These are phyloP conservation scores for Trametes cinnabarina DNA, from an alignment of 768 basidiomycete genomes.

Conservation along the genomic window DNA sequence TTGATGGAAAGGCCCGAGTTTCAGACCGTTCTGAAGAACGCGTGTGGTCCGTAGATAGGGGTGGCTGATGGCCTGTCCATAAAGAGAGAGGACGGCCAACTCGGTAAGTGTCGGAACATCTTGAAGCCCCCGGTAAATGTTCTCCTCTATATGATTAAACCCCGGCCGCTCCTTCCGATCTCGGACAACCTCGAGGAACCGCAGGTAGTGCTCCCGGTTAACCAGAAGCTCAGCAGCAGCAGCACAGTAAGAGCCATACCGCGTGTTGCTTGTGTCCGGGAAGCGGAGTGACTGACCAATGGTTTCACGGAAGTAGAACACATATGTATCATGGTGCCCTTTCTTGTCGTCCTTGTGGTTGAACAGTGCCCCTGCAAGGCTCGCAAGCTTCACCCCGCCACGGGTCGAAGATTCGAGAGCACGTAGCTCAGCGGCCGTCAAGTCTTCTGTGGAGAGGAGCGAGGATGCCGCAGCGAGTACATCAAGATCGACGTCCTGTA, in stretches of 20 bases:
- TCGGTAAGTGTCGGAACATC: constrained; percentile 19
- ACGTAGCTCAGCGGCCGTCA: background rate
- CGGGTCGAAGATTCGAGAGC: background rate
- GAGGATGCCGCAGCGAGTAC: background rate
- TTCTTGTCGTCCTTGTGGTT: constrained; percentile 37
- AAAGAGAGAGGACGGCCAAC: constrained; percentile 16
- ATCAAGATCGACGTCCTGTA: background rate
- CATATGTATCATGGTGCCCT: constrained; percentile 33
- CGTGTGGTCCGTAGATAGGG: constrained; percentile 9
- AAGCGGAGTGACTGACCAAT: constrained; percentile 26
- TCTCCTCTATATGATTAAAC: constrained; percentile 36
- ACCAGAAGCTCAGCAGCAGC: constrained; percentile 30
- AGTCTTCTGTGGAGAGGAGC: background rate
- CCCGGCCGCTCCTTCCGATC: too few species aligned
- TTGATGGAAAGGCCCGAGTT: background rate
- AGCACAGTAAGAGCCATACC: constrained; percentile 33
- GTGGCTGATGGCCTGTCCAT: constrained; percentile 5
- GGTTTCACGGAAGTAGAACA: constrained; percentile 22
- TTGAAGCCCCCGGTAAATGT: constrained; percentile 15
- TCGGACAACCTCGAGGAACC: constrained; percentile 28
- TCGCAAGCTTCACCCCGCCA: constrained; percentile 29
- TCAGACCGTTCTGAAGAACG: background rate
- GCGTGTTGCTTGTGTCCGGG: constrained; percentile 38
- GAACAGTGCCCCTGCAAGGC: constrained; percentile 32
- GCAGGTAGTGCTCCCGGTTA: constrained; percentile 23